Evolutionary conservation across 495 filamentous ascomycete genomes (phyloP), one percentile per base, ranked within the genome.

Genomic region (Aspergillus bridgeri): DNA sequence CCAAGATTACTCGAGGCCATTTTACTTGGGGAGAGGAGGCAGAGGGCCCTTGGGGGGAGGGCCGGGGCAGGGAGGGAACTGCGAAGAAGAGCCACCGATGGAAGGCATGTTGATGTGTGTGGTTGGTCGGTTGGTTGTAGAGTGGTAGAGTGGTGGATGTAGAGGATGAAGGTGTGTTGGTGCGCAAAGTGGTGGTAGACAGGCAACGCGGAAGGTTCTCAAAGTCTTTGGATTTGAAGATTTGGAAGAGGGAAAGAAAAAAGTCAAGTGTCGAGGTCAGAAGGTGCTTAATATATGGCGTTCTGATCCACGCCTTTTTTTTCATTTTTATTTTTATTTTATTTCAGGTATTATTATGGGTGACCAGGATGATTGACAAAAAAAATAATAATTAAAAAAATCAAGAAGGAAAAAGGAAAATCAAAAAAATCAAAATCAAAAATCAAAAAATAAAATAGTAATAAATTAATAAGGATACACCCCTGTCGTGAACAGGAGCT

Each of bases 41-140:
- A 93, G 86, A 75, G 89, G 89, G 58, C 89, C 83, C 75, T 85
- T 89, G 42, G 89, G 89, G 67, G 89, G 89, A 60, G 89, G 89
- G 65, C 89, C 89, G 4, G 89, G 89, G 83, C 88, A 91, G 63
- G 89, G 89, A 80, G 89, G 89, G 61, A 91, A 86, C 56, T 73
- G 69, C 67, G 72, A 69, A 61, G 84, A 80, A 65, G 84, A 83
- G 52, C 86, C 81, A 66, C 84, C 83, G 75, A 89, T 81, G 66
- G 79, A 79, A 80, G 85, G 84, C 85, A 88, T 86, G 62, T 70
- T 83, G 77, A 54, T 52, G 7, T 23, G 18, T 60, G 48, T 49
- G 44, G 24, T 50, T 22, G 42, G n/a, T 54, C 51, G 49, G 42
- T 42, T 45, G 54, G 24, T 13, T 56, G n/a, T 18, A 46, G 42